Evolutionary conservation across 2,329 filamentous ascomycete species (phyloP).

Genomic region (Neofusicoccum ribis): DNA sequence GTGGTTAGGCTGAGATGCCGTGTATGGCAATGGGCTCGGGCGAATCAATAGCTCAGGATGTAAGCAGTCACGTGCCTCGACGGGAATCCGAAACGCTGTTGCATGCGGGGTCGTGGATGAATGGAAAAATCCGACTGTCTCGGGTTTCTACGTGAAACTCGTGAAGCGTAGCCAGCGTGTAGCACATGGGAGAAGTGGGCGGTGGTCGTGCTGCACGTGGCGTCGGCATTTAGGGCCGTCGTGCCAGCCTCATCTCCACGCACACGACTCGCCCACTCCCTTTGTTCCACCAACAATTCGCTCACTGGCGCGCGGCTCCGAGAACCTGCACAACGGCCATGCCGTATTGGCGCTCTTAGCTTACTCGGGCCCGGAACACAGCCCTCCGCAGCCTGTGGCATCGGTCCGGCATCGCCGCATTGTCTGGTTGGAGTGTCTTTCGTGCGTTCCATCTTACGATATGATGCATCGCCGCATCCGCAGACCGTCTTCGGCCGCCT

Average conservation of each 20-base stretch:
- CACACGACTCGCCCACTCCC: slow-evolving; percentile 10
- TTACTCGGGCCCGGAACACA: slow-evolving; percentile 6
- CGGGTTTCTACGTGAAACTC: neutral
- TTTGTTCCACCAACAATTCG: slow-evolving; percentile 16
- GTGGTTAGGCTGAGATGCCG: neutral
- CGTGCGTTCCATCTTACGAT: slow-evolving; percentile 6
- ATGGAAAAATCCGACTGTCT: neutral
- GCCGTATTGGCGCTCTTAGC: slow-evolving; percentile 2
- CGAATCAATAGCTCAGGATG: neutral
- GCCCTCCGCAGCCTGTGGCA: slow-evolving; percentile 8
- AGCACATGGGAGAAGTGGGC: neutral
- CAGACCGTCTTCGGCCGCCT: neutral
- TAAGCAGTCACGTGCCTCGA: neutral
- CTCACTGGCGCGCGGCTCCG: slow-evolving; percentile 13
- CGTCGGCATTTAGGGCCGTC: slow-evolving; percentile 1
- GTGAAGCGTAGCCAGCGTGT: neutral
- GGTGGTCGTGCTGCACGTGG: slow-evolving; percentile 1
- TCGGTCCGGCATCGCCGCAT: slow-evolving; percentile 12
- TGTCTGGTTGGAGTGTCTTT: neutral
- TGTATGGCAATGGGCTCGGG: neutral
- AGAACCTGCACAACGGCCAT: neutral
- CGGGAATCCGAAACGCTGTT: neutral
- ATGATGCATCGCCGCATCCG: neutral
- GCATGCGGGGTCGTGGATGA: neutral
- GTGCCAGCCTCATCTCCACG: slow-evolving; percentile 11